phyloP scores from a whole-genome alignment of 805 yeast genomes.

The Monosporozyma aerobia region DNA sequence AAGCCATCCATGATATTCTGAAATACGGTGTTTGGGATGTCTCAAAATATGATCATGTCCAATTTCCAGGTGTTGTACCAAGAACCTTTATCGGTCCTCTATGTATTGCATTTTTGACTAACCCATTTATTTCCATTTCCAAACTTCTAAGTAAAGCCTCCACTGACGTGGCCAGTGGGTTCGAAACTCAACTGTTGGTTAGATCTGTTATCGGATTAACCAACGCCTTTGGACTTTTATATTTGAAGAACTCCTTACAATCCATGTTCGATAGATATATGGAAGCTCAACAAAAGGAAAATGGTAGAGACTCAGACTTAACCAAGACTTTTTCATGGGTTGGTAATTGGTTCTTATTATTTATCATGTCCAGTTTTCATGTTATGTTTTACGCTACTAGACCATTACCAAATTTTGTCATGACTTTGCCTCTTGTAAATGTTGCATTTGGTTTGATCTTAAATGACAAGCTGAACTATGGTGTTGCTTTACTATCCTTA shows the following conservation, averaged over 20 bases:
- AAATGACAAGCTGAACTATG: slow-evolving; percentile 38
- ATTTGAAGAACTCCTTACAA: slow-evolving; percentile 38
- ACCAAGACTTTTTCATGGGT: slow-evolving; percentile 18
- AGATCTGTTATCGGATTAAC: slow-evolving; percentile 55
- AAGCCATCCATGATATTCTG: slow-evolving; percentile 77
- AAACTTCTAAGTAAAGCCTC: slow-evolving; percentile 2
- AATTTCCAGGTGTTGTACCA: slow-evolving; percentile 86
- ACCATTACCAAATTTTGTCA: slow-evolving; percentile 76
- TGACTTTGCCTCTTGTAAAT: slow-evolving; percentile 64
- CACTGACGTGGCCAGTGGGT: slow-evolving; percentile 29
- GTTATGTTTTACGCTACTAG: slow-evolving; percentile 71
- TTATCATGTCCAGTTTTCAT: slow-evolving; percentile 68
- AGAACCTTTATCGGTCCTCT: slow-evolving; percentile 72
- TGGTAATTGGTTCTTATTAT: slow-evolving; percentile 50
- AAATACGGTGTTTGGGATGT: slow-evolving; percentile 44
- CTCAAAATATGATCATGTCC: slow-evolving; percentile 55
- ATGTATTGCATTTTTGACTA: slow-evolving; percentile 39
- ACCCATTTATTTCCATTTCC: slow-evolving; percentile 27
- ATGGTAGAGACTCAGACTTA: slow-evolving; percentile 3
- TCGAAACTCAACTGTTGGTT: slow-evolving; percentile 43
- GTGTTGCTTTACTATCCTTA: slow-evolving; percentile 49
- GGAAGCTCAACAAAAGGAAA: slow-evolving; percentile 10
- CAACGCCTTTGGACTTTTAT: slow-evolving; percentile 46
- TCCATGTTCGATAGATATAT: slow-evolving; percentile 9
- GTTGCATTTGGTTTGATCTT: slow-evolving; percentile 44